Evolutionary conservation across 352 stramenopile genomes (phyloP).

Genomic region (Lagenidium sp.): DNA sequence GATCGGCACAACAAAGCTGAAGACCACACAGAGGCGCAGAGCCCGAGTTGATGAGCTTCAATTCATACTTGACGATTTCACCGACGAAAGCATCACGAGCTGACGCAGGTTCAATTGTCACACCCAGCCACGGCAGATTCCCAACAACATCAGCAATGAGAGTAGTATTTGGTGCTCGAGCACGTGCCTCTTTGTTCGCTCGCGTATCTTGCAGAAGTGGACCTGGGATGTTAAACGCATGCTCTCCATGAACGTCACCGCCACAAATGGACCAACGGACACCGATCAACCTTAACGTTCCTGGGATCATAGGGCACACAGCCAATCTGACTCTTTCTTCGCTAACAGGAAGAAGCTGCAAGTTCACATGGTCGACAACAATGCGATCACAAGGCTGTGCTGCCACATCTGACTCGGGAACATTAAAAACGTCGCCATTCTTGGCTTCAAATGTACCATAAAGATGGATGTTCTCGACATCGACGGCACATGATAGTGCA

Average conservation of each 20-base stretch:
- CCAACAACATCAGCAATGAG: conserved; percentile 65
- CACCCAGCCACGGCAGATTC: conserved; percentile 75
- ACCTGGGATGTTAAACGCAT: conserved; percentile 74
- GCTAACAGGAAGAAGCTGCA: conserved; percentile 66
- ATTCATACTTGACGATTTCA: conserved; percentile 47
- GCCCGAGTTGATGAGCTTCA: conserved; percentile 49
- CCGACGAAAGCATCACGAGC: conserved; percentile 39
- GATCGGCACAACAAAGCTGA: conserved; percentile 56
- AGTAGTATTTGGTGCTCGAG: conserved; percentile 65
- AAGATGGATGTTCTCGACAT: conserved; percentile 74
- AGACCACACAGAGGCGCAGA: conserved; percentile 36
- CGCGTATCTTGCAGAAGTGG: conserved; percentile 75
- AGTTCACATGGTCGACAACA: conserved; percentile 54
- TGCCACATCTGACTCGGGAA: conserved; percentile 21
- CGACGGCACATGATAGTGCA: conserved; percentile 69
- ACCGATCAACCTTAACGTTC: conserved; percentile 50
- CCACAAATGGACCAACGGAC: conserved; percentile 81
- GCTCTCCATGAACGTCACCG: conserved; percentile 70
- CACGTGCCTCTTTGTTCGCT: conserved; percentile 55
- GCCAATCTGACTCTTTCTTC: conserved; percentile 67
- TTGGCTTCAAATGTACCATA: conserved; percentile 57
- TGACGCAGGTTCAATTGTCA: conserved; percentile 33
- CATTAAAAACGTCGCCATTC: conserved; percentile 24
- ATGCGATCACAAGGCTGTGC: conserved; percentile 29
- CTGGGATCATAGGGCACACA: conserved; percentile 44